A percentile compares a stretch with the other conserved stretches of the same genome.
Evolutionary conservation across 2,329 filamentous ascomycete genomes (phyloP).

Genomic region (Trichoderma cornu-damae): DNA sequence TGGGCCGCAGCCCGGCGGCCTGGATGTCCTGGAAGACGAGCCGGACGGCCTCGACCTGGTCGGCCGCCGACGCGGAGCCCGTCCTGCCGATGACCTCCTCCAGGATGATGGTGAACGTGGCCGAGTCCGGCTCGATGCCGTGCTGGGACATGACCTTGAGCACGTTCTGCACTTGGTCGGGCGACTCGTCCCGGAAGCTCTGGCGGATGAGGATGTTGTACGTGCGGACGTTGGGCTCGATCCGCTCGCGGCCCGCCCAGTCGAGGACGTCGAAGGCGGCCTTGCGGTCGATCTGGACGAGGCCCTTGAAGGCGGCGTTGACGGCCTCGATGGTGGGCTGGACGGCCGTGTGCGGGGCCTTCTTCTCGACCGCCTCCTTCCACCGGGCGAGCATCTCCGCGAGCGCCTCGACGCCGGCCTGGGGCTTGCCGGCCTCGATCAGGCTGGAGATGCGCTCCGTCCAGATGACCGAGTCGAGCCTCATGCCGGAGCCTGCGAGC

Average conservation of each 20-base stretch:
- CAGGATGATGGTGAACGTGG: slow-evolving; percentile 69
- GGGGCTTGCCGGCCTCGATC: slow-evolving; percentile 49
- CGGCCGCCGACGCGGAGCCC: slow-evolving; percentile 35
- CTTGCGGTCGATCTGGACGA: slow-evolving; percentile 48
- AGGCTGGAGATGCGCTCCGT: slow-evolving; percentile 63
- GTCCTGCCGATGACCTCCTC: slow-evolving; percentile 50
- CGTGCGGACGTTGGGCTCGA: slow-evolving; percentile 52
- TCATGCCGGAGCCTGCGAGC: slow-evolving; percentile 51
- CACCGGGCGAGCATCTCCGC: slow-evolving; percentile 61
- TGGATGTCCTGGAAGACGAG: slow-evolving; percentile 55
- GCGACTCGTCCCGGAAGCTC: slow-evolving; percentile 47
- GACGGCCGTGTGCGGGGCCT: slow-evolving; percentile 37
- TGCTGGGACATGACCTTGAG: slow-evolving; percentile 55
- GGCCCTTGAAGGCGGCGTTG: slow-evolving; percentile 63
- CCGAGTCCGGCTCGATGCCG: slow-evolving; percentile 55
- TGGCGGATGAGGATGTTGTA: slow-evolving; percentile 67
- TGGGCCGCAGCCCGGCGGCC: slow-evolving; percentile 51
- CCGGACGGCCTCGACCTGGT: slow-evolving; percentile 51
- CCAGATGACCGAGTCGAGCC: slow-evolving; percentile 64
- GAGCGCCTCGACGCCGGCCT: slow-evolving; percentile 57
- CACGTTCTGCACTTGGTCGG: slow-evolving; percentile 46
- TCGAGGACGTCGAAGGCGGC: slow-evolving; percentile 51
- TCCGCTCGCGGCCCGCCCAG: slow-evolving; percentile 54
- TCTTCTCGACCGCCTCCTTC: slow-evolving; percentile 38
- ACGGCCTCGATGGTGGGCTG: slow-evolving; percentile 60